These are phyloP conservation scores for Epithemia pelagica DNA, from an alignment of 108 stramenopile species.

Conservation along the genomic window DNA sequence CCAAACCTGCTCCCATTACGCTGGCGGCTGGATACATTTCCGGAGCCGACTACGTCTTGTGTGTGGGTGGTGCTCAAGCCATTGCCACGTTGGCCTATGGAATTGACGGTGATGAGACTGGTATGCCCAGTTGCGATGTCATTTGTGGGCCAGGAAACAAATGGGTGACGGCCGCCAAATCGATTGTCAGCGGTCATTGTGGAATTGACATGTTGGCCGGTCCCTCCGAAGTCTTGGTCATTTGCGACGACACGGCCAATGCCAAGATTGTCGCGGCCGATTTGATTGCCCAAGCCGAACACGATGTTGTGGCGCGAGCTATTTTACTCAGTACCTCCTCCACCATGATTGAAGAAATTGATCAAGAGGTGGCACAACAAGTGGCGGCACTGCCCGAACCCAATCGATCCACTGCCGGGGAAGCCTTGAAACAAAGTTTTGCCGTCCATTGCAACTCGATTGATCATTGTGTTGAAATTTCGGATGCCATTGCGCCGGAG, in stretches of 20 bases:
- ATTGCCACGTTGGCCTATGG: slow-evolving; percentile 94
- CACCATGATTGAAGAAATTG: slow-evolving; percentile 60
- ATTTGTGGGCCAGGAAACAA: slow-evolving; percentile 99
- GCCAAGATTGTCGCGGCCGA: slow-evolving; percentile 93
- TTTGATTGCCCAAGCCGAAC: slow-evolving; percentile 98
- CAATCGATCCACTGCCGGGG: slow-evolving; percentile 75
- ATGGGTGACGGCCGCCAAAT: slow-evolving; percentile 99
- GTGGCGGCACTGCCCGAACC: slow-evolving; percentile 81
- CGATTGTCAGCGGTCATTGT: slow-evolving; percentile 85
- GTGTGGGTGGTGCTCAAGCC: slow-evolving; percentile 95
- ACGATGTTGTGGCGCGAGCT: slow-evolving; percentile 95
- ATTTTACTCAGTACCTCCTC: slow-evolving; percentile 73
- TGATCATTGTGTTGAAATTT: slow-evolving; percentile 80
- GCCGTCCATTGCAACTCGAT: slow-evolving; percentile 73
- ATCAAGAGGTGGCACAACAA: slow-evolving; percentile 62
- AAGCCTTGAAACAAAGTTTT: slow-evolving; percentile 77
- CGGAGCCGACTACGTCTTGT: slow-evolving; percentile 82
- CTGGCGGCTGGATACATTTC: slow-evolving; percentile 87
- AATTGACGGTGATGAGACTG: slow-evolving; percentile 27
- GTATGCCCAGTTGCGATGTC: slow-evolving; percentile 83
- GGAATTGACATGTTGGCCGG: slow-evolving; percentile 99
- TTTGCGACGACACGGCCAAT: slow-evolving; percentile 91
- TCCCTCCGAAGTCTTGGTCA: slow-evolving; percentile 95
- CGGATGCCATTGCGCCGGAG: slow-evolving; percentile 92
- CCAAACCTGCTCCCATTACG: slow-evolving; percentile 87